Evolutionary conservation across 306 rosid species (phyloP).

Genomic region (Fragaria nilgerrensis): DNA sequence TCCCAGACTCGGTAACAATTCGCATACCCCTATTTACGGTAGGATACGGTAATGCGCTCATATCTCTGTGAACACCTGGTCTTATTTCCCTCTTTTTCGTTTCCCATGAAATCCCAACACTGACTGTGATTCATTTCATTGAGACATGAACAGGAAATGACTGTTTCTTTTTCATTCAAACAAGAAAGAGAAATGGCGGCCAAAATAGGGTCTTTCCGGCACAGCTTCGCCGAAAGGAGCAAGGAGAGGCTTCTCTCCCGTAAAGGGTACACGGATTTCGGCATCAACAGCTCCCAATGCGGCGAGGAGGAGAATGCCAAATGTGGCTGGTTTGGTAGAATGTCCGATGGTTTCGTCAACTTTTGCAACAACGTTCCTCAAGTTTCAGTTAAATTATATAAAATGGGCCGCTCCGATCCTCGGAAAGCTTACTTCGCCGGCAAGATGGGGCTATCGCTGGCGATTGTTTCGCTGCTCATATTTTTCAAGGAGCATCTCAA

Average conservation of each 20-base stretch:
- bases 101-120: not conserved
- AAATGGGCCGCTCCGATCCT: constrained; percentile 69
- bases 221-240: constrained; percentile 57
- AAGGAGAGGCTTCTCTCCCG: constrained; percentile 50
- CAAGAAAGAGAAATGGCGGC: constrained; percentile 24
- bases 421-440: constrained; percentile 51
- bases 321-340: constrained; percentile 27
- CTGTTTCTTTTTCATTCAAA: not conserved
- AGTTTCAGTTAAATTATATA: constrained; percentile 24
- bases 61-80: too few relatives aligned
- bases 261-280: constrained; percentile 41
- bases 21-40: too few relatives aligned
- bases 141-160: not conserved
- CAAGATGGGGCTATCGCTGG: constrained; percentile 57
- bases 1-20: too few relatives aligned
- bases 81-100: not conserved
- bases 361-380: constrained; percentile 21
- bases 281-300: constrained; percentile 13
- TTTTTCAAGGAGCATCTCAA: constrained; percentile 46
- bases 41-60: too few relatives aligned
- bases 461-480: constrained; percentile 52
- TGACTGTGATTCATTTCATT: not conserved
- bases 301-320: constrained; percentile 14
- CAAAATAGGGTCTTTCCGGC: constrained; percentile 51
- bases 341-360: constrained; percentile 39